These are phyloP conservation scores for Lycium barbarum DNA, from an alignment of 257 asterid species.

Conservation along the genomic window DNA sequence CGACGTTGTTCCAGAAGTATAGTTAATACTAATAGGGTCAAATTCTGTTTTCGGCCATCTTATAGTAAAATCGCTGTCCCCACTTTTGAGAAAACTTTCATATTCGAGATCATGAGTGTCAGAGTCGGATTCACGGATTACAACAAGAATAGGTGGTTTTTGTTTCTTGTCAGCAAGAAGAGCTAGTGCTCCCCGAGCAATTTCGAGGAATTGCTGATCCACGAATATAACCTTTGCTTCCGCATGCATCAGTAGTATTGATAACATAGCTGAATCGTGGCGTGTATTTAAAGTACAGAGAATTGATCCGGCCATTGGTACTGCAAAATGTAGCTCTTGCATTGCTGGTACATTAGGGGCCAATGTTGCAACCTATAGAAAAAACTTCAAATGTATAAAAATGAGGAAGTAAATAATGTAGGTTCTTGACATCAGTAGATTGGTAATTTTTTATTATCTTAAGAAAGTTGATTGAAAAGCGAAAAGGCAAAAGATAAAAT, in stretches of 20 bases:
- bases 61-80: neutral
- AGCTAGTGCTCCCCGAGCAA: conserved; percentile 16
- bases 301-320: conserved; percentile 22
- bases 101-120: neutral
- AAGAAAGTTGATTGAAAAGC: too few relatives aligned
- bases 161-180: neutral
- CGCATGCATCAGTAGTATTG: conserved; percentile 22
- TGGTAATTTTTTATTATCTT: too few relatives aligned
- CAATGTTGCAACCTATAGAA: conserved; percentile 27
- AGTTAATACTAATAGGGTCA: conserved; percentile 27
- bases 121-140: neutral
- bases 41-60: conserved; percentile 25
- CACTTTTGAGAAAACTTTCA: neutral
- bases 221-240: conserved; percentile 17
- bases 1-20: conserved; percentile 27
- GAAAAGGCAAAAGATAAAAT: too few relatives aligned
- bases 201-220: conserved; percentile 10
- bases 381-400: neutral
- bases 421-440: neutral
- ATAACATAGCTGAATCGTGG: conserved; percentile 27
- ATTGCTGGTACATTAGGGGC: conserved; percentile 29
- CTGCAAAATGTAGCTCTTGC: conserved; percentile 31
- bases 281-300: conserved; percentile 27
- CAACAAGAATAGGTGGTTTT: neutral
- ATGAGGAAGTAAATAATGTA: neutral